Conservation (phyloP, 2,329 filamentous ascomycete genomes). For the Neonectria ditissima region DNA sequence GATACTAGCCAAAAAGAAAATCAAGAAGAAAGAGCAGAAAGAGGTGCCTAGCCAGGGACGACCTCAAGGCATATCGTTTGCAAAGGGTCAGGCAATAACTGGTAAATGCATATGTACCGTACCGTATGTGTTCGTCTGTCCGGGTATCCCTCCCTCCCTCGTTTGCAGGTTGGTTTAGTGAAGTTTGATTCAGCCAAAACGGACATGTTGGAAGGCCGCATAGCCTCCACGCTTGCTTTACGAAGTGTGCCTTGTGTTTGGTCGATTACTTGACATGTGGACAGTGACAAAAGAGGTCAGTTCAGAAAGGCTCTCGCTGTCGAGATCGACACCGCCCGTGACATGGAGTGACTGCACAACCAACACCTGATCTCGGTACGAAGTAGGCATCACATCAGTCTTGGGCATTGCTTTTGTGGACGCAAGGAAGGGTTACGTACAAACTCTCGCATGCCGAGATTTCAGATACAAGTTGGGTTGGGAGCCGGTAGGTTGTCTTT, state of each 20-base stretch:
- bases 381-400: not conserved
- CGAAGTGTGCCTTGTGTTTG: too few species aligned
- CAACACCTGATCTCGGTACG: not conserved
- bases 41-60: not conserved
- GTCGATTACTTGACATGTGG: not conserved
- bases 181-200: constrained; percentile 1
- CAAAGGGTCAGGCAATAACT: not conserved
- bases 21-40: not conserved
- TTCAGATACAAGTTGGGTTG: not conserved
- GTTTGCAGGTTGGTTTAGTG: not conserved
- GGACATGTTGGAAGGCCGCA: not conserved
- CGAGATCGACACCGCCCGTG: not conserved
- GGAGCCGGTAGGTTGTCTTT: not conserved
- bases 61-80: not conserved
- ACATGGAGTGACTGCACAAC: not conserved
- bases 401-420: too few species aligned
- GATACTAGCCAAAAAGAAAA: not conserved
- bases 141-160: too few species aligned
- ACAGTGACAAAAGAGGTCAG: not conserved
- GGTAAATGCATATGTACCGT: not conserved
- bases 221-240: not conserved
- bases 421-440: not conserved
- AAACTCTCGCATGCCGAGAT: constrained; percentile 4
- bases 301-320: not conserved
- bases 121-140: too few species aligned